phyloP scores from a whole-genome alignment of 495 filamentous ascomycete genomes.

The Daldinia childiae region DNA sequence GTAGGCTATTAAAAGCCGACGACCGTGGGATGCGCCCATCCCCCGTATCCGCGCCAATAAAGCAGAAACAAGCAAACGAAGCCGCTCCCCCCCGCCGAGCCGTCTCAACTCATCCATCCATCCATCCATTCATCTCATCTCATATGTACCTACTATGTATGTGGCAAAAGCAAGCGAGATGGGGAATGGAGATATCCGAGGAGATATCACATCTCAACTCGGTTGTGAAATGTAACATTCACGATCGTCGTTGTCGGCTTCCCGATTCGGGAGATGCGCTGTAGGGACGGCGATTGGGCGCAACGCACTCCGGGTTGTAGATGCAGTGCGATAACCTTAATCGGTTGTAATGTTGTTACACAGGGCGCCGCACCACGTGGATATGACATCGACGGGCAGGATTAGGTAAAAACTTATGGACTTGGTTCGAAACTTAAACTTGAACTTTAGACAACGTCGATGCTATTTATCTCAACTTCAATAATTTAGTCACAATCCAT shows the following conservation, averaged over 20 bases:
- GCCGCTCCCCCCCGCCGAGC: background rate
- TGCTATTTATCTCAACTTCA: background rate
- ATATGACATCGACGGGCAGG: background rate
- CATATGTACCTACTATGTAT: no score
- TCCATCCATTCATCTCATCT: no score
- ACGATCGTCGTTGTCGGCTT: background rate
- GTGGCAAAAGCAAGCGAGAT: background rate
- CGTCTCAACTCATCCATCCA: no score
- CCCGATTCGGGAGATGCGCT: background rate
- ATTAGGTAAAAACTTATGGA: background rate
- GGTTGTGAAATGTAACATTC: background rate
- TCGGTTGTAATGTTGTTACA: background rate
- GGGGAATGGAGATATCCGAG: background rate
- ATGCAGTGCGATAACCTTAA: conserved; percentile 3
- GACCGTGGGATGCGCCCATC: background rate
- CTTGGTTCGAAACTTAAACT: background rate
- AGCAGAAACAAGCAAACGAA: background rate
- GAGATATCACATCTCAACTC: background rate
- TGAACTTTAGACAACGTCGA: background rate
- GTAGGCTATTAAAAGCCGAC: background rate
- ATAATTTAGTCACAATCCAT: no score
- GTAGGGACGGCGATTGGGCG: background rate
- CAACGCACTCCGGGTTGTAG: background rate
- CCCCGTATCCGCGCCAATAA: background rate
- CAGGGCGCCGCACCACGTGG: background rate